Conservation (phyloP, 192 early-diverging fungal genomes). For the Rhizophagus sp. region DNA sequence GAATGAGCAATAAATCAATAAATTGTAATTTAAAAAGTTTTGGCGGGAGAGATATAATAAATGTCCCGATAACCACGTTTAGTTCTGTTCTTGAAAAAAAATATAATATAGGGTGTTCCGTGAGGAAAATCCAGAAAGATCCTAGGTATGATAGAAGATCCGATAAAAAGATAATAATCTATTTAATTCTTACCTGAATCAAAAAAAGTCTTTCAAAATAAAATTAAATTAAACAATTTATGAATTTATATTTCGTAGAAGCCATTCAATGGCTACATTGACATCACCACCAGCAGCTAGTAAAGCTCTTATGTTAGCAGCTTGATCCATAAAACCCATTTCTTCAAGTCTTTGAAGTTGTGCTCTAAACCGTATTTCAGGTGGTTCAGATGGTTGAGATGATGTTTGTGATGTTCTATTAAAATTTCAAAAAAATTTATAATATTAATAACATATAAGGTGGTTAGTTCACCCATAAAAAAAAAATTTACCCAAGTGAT, state of each 20-base stretch:
- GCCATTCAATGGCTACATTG: constrained; percentile 77
- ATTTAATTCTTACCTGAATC: background rate
- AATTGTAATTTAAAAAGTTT: background rate
- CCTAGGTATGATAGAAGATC: background rate
- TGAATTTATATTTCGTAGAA: constrained; percentile 39
- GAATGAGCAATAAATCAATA: background rate
- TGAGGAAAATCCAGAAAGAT: background rate
- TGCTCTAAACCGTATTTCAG: constrained; percentile 62
- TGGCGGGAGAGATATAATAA: background rate
- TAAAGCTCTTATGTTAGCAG: constrained; percentile 84
- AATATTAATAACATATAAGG: background rate
- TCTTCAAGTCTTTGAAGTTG: constrained; percentile 81
- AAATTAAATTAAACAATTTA: background rate
- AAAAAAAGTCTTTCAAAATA: background rate
- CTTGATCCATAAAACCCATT: constrained; percentile 91
- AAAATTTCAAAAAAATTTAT: background rate
- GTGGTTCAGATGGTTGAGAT: constrained; percentile 41
- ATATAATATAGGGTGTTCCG: background rate
- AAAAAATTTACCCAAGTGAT: constrained; percentile 2
- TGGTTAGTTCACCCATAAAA: background rate
- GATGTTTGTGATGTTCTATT: background rate
- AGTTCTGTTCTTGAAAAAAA: background rate
- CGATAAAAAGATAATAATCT: background rate
- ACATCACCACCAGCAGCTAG: constrained; percentile 86
- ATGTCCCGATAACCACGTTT: background rate